A percentile compares a stretch with the other conserved stretches of the same genome.
phyloP scores from a whole-genome alignment of 1,284 basidiomycete species.

The Papiliotrema nemorosa region DNA sequence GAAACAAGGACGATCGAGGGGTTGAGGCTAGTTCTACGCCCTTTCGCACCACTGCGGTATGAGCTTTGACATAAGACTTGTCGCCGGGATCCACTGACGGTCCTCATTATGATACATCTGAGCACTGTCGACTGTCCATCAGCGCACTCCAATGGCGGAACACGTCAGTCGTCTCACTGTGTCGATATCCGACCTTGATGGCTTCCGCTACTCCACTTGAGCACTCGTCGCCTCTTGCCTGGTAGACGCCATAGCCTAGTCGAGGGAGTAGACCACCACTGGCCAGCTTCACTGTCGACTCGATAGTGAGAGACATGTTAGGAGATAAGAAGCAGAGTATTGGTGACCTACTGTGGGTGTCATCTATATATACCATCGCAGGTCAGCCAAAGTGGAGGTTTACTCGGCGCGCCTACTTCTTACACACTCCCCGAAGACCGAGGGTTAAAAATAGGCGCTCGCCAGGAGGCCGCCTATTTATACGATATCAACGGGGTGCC shows the following conservation, averaged over 20 bases:
- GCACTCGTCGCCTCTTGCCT: constrained; percentile 59
- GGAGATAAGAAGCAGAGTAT: no score
- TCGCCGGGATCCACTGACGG: no score
- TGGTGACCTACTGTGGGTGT: no score
- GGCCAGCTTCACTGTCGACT: constrained; percentile 36
- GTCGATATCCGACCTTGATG: constrained; percentile 67
- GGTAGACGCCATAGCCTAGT: constrained; percentile 76
- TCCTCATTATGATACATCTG: constrained; percentile 72
- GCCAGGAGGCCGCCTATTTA: no score
- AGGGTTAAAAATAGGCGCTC: no score
- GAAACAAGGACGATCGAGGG: constrained; percentile 39
- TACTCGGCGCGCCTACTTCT: no score
- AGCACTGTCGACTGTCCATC: constrained; percentile 50
- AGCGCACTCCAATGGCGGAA: not conserved
- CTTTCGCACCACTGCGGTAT: constrained; percentile 28
- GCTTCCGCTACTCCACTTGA: constrained; percentile 63
- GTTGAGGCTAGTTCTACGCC: constrained; percentile 16
- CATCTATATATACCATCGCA: no score
- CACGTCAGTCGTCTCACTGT: constrained; percentile 46
- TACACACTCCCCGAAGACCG: no score
- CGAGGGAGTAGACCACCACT: constrained; percentile 58
- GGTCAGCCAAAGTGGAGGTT: no score
- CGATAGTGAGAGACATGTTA: constrained; percentile 19
- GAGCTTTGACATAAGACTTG: not conserved
- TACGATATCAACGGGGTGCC: no score